phyloP scores from a whole-genome alignment of 1,284 basidiomycete species.

The Ganoderma lingzhi region DNA sequence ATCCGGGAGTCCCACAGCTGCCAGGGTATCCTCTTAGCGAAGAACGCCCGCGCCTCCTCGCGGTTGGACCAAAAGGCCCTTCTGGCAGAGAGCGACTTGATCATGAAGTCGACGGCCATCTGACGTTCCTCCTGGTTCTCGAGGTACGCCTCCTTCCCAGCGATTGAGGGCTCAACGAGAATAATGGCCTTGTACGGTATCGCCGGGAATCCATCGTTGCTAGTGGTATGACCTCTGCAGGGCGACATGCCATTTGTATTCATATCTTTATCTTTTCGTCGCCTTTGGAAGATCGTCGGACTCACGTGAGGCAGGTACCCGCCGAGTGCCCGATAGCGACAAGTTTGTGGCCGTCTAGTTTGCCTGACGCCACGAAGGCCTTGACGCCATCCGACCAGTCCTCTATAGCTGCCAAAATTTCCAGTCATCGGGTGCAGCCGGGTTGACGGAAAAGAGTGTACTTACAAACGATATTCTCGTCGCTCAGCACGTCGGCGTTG shows the following conservation, averaged over 20 bases:
- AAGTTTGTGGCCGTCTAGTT: constrained; percentile 30
- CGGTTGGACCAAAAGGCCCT: constrained; percentile 21
- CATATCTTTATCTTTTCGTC: neutral
- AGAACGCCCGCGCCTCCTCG: constrained; percentile 20
- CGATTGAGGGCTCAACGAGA: constrained; percentile 24
- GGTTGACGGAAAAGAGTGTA: neutral
- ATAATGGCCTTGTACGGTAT: constrained; percentile 18
- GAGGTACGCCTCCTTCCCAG: constrained; percentile 6
- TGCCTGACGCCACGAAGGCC: constrained; percentile 25
- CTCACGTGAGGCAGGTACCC: constrained; percentile 35
- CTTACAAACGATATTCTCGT: constrained; percentile 16
- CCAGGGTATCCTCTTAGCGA: constrained; percentile 27
- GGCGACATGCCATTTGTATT: too few relatives aligned
- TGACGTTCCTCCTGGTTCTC: constrained; percentile 10
- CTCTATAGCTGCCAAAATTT: constrained; percentile 22
- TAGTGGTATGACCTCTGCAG: constrained; percentile 3
- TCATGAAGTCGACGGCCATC: constrained; percentile 12
- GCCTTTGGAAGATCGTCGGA: neutral
- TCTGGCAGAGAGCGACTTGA: constrained; percentile 21
- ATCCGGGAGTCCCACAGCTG: constrained; percentile 26
- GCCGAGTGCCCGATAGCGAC: constrained; percentile 39
- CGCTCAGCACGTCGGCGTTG: constrained; percentile 31
- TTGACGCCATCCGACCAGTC: constrained; percentile 31
- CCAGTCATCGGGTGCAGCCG: neutral
- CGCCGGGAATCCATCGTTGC: neutral